Evolutionary conservation across 2,329 filamentous ascomycete genomes (phyloP), one percentile per base, ranked within the genome.

Genomic region (Seiridium cupressi): DNA sequence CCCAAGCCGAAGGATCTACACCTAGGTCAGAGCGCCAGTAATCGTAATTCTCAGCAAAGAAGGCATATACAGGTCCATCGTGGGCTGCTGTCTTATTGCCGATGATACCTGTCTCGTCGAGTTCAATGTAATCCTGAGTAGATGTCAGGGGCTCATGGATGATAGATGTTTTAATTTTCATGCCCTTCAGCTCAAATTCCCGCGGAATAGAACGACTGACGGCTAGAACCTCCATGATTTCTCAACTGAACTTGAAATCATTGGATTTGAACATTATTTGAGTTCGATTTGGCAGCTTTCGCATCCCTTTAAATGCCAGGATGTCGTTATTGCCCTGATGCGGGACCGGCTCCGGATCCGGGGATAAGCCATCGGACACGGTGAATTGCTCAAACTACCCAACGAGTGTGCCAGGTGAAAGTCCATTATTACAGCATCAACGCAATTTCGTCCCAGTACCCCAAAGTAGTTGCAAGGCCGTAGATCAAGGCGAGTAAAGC

Each of bases 21-120:
- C 61, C 63, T 9, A 69, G 61, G 49, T 68, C 48, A 7, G 59
- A 26, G 35, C 62, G 64, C 68, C 68, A 69, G 44, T 68, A 62
- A 49, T 68, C 68, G 55, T 69, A 69, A 46, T 68, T 62, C 58
- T 69, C 66, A 10, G 63, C 65, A 18, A 69, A 67, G 57, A 64
- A 64, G 8, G 63, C 59, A 40, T 67, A 68, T 11, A 69, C 65
- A 1, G 65, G 66, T 3, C 68, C 66, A 40, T 68, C 66, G 51
- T 69, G 66, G n/a, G 63, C 64, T 10, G 66, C 66, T 13, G 64
- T 60, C 35, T 60, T 49, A 54, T 69, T 69, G 8, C 42, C 51
- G 2, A 65, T 9, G 8, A 69, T 46, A 3, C 68, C 68, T 5
- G 47, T 48, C 38, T 63, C 63, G 46, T 68, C 51, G 6, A 69